Percentiles rank a stretch among this genome's conserved stretches.
Conservation (phyloP, 1,139 yeast genomes). For the Suhomyces guaymorum region DNA sequence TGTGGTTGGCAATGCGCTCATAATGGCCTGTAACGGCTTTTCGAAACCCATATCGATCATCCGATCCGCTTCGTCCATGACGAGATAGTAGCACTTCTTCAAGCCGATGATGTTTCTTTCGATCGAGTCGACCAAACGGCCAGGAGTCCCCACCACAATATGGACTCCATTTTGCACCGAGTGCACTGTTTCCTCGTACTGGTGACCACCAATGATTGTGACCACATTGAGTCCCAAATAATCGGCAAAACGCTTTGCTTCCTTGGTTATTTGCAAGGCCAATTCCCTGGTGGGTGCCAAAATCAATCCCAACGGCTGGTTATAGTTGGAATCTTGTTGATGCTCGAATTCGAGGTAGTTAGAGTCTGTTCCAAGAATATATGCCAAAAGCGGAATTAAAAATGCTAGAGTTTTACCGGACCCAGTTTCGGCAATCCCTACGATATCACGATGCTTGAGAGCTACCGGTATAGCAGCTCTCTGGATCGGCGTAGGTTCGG, state of each 20-base stretch:
- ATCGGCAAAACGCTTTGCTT: slow-evolving; percentile 54
- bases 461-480: slow-evolving; percentile 84
- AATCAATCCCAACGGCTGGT: slow-evolving; percentile 58
- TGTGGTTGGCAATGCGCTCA: slow-evolving; percentile 47
- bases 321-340: slow-evolving; percentile 28
- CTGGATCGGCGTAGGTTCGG: slow-evolving; percentile 85
- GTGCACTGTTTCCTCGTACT: slow-evolving; percentile 70
- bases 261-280: slow-evolving; percentile 79
- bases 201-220: slow-evolving; percentile 88
- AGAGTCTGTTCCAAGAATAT: slow-evolving; percentile 44
- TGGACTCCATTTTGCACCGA: slow-evolving; percentile 70
- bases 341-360: slow-evolving; percentile 41
- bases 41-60: slow-evolving; percentile 97
- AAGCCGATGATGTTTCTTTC: slow-evolving; percentile 66
- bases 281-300: slow-evolving; percentile 93
- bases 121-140: slow-evolving; percentile 77
- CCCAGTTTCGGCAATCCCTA: slow-evolving; percentile 96
- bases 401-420: slow-evolving; percentile 94
- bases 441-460: slow-evolving; percentile 57
- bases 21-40: slow-evolving; percentile 64
- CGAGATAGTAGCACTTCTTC: slow-evolving; percentile 63
- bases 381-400: slow-evolving; percentile 70
- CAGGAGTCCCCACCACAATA: slow-evolving; percentile 91
- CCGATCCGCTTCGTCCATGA: slow-evolving; percentile 91
- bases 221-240: slow-evolving; percentile 51